Conservation (phyloP, 495 filamentous ascomycete genomes). For the Sphaerosporella brunnea region DNA sequence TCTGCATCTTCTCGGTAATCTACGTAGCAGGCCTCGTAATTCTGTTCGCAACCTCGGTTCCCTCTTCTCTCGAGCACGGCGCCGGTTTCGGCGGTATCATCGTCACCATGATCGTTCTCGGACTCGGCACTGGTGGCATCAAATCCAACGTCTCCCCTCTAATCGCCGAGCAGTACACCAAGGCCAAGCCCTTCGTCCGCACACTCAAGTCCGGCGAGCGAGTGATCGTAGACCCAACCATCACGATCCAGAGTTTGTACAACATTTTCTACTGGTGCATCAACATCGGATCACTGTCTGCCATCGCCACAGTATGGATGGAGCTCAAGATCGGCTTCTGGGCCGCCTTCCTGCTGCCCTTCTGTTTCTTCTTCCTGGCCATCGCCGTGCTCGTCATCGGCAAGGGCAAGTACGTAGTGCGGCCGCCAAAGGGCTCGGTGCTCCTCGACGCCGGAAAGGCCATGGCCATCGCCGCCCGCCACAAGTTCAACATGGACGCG, state of each 20-base stretch:
- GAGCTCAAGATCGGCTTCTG: conserved; percentile 34
- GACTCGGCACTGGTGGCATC: conserved; percentile 37
- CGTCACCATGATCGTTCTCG: conserved; percentile 31
- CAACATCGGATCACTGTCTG: conserved; percentile 29
- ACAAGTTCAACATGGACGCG: conserved; percentile 41
- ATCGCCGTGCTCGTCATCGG: conserved; percentile 26
- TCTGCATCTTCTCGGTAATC: conserved; percentile 44
- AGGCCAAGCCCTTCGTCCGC: conserved; percentile 31
- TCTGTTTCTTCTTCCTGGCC: conserved; percentile 36
- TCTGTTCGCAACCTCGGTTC: conserved; percentile 43
- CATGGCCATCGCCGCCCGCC: conserved; percentile 34
- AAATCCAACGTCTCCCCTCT: conserved; percentile 51
- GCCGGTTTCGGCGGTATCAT: conserved; percentile 32
- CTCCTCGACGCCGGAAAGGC: conserved; percentile 33
- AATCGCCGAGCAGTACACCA: conserved; percentile 40
- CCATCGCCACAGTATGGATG: conserved; percentile 32
- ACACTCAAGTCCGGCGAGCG: conserved; percentile 33
- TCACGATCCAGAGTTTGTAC: conserved; percentile 46
- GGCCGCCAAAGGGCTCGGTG: conserved; percentile 29
- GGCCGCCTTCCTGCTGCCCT: conserved; percentile 32
- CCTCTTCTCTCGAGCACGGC: conserved; percentile 39
- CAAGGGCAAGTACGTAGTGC: conserved; percentile 27
- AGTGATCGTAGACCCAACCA: conserved; percentile 42
- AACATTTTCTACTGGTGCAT: conserved; percentile 46
- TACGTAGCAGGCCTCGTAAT: conserved; percentile 50